A percentile compares a stretch with the other conserved stretches of the same genome.
These are phyloP conservation scores for Parmales sp. DNA, from an alignment of 108 stramenopile species.

Conservation along the genomic window DNA sequence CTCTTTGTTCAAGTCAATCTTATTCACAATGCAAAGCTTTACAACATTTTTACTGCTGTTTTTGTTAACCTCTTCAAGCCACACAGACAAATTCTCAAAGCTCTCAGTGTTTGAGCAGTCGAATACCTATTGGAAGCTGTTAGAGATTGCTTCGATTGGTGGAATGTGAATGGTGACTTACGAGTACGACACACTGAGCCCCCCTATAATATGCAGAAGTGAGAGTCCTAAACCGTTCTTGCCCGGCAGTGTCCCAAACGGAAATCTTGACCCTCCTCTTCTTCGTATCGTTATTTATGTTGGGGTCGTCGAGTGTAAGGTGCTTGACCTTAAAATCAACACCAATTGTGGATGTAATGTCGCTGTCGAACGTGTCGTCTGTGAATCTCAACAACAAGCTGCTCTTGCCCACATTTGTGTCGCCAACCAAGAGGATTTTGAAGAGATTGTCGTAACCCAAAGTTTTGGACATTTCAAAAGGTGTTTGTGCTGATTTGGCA, in stretches of 20 bases:
- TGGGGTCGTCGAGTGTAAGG: conserved; percentile 23
- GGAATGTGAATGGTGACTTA: conserved; percentile 11
- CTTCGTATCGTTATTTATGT: background rate
- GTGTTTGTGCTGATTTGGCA: too few species aligned
- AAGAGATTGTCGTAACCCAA: conserved; percentile 85
- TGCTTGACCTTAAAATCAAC: conserved; percentile 60
- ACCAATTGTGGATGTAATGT: conserved; percentile 93
- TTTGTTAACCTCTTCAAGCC: conserved; percentile 93
- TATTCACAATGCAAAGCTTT: conserved; percentile 94
- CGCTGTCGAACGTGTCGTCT: conserved; percentile 94
- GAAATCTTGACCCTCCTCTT: conserved; percentile 89
- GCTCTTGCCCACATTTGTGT: conserved; percentile 94
- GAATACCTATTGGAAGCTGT: too few species aligned
- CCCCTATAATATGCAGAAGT: conserved; percentile 96
- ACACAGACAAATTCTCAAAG: conserved; percentile 91
- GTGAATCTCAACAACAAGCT: conserved; percentile 95
- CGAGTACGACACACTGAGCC: conserved; percentile 96
- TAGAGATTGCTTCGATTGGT: background rate
- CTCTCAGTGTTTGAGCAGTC: conserved; percentile 95
- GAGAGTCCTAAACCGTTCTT: conserved; percentile 96
- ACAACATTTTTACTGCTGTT: conserved; percentile 91
- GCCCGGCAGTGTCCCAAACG: conserved; percentile 96
- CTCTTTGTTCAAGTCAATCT: conserved; percentile 71
- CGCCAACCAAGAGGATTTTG: conserved; percentile 96
- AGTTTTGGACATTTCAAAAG: background rate